These are phyloP conservation scores for Venturia carpophila DNA, from an alignment of 2,329 filamentous ascomycete species.

Conservation along the genomic window DNA sequence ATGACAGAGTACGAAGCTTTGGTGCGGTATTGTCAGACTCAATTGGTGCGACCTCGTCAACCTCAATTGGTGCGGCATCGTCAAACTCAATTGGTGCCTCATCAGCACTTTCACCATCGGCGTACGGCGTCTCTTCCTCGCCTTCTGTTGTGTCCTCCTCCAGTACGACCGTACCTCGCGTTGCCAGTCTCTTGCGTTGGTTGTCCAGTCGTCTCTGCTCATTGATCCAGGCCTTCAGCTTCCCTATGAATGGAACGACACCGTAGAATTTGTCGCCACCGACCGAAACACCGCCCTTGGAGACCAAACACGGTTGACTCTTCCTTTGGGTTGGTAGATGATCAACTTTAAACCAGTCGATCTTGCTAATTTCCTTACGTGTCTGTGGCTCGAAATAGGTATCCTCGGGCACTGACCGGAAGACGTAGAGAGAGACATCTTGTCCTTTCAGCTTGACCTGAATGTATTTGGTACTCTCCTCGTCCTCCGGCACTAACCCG, in stretches of 20 bases:
- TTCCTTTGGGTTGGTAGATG: slow-evolving; percentile 78
- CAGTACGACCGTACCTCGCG: slow-evolving; percentile 13
- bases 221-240: slow-evolving; percentile 83
- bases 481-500: slow-evolving; percentile 61
- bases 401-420: slow-evolving; percentile 79
- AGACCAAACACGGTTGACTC: slow-evolving; percentile 49
- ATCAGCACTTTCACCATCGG: slow-evolving; percentile 2
- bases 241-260: slow-evolving; percentile 86
- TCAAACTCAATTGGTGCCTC: neutral
- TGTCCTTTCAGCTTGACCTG: slow-evolving; percentile 87
- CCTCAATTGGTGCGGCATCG: neutral
- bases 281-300: slow-evolving; percentile 43
- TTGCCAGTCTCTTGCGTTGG: slow-evolving; percentile 28
- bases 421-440: slow-evolving; percentile 86
- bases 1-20: neutral
- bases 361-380: slow-evolving; percentile 85
- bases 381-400: slow-evolving; percentile 84
- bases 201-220: slow-evolving; percentile 69
- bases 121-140: slow-evolving; percentile 13
- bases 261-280: slow-evolving; percentile 93
- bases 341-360: slow-evolving; percentile 85
- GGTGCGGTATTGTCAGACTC: neutral
- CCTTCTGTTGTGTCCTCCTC: slow-evolving; percentile 23
- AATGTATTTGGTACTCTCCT: slow-evolving; percentile 70
- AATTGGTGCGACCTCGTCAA: neutral